Evolutionary conservation across 2,329 filamentous ascomycete species (phyloP), one percentile per base, ranked within the genome.

Genomic region (Penicillium aurantiogriseum): DNA sequence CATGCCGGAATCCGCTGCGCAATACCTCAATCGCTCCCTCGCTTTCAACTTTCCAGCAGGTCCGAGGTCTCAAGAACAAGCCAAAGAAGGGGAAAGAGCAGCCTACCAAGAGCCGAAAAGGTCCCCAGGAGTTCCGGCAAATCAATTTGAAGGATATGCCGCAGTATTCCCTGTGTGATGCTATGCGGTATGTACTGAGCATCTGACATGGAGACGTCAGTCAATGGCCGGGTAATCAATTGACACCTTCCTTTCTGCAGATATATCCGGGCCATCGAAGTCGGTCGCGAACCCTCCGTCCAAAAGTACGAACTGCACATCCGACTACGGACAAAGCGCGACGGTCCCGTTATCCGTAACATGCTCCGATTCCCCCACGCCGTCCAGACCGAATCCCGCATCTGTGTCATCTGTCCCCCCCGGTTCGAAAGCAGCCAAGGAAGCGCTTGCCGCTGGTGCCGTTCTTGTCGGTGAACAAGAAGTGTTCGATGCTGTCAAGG

Each of bases 331-430:
- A 92, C 93, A 2, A 82, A 86, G 66, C 93, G 92, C 74, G 92
- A 92, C 75, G 92, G 92, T 0, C 88, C 92, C 19, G 86, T 94
- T 9, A 83, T 99, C 64, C 90, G 92, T 63, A 95, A 90, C 78
- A 90, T 91, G 72, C 83, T 99, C 71, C 88, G 89, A 42, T 87
- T 99, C 19, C 94, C 94, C 0, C 89, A 95, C 75, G 88, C 92
- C 5, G 90, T 97, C 64, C 90, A 91, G 74, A 95, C 90, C 62
- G 91, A 96, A 74, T 83, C 92, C 51, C 87, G 88, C 61, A 92
- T 99, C 69, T 94, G 88, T 71, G 94, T 97, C 55, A 90, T 99
- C 66, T 93, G 89, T 73, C 87, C 90, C n/a, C n/a, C 88, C 93
- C 54, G 88, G 87, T 63, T 92, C 89, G 63, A 83, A 86, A 61